A percentile compares a stretch with the other conserved stretches of the same genome.
phyloP scores from a whole-genome alignment of 2,329 filamentous ascomycete genomes.

The Fusarium phyllophilum region DNA sequence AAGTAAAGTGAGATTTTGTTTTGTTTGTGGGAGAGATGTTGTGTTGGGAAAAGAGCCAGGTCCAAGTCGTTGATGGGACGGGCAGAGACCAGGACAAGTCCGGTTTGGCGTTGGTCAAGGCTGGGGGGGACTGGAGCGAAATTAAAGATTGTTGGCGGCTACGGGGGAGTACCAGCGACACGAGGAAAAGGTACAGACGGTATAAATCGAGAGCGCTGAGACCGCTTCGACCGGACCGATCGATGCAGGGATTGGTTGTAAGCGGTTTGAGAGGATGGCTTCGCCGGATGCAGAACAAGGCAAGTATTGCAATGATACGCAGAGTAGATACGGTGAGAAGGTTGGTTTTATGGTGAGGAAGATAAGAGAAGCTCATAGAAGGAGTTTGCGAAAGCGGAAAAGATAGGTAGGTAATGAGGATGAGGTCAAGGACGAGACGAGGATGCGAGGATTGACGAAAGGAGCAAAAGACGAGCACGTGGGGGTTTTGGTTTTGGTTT shows the following conservation, averaged over 20 bases:
- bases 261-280: conserved; percentile 31
- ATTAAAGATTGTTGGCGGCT: conserved; percentile 43
- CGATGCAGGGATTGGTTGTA: conserved; percentile 34
- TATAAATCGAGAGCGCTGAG: conserved; percentile 26
- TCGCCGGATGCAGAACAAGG: conserved; percentile 34
- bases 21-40: conserved; percentile 38
- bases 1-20: conserved; percentile 33
- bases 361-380: conserved; percentile 33
- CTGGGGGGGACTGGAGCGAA: conserved; percentile 41
- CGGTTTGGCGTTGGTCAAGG: conserved; percentile 40
- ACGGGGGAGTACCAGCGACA: conserved; percentile 28
- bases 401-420: background rate
- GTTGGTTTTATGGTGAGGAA: conserved; percentile 21
- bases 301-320: conserved; percentile 23
- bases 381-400: conserved; percentile 29
- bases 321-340: conserved; percentile 29
- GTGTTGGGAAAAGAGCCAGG: conserved; percentile 37
- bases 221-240: conserved; percentile 30
- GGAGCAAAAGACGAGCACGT: conserved; percentile 25
- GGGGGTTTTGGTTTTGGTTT: conserved; percentile 21
- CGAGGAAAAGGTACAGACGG: conserved; percentile 29
- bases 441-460: conserved; percentile 4
- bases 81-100: conserved; percentile 36
- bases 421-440: background rate
- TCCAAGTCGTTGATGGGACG: conserved; percentile 29